These are phyloP conservation scores for Suillus clintonianus DNA, from an alignment of 768 basidiomycete species.

Conservation along the genomic window DNA sequence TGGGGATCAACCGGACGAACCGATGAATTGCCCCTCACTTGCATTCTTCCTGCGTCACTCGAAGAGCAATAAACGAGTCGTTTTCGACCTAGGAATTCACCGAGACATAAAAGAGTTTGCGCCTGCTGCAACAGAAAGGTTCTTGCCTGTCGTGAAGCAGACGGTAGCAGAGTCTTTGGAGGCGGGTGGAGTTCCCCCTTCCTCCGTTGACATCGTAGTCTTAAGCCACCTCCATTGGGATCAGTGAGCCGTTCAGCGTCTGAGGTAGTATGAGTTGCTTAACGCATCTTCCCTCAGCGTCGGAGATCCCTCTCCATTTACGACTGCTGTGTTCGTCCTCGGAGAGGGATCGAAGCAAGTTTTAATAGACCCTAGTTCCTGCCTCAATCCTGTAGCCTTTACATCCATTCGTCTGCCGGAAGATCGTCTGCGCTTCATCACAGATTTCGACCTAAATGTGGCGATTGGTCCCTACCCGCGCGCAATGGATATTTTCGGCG, in stretches of 20 bases:
- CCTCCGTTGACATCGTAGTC: conserved; percentile 43
- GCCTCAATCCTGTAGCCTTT: conserved; percentile 37
- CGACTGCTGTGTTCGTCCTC: conserved; percentile 44
- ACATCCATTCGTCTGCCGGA: conserved; percentile 32
- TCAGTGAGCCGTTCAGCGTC: conserved; percentile 39
- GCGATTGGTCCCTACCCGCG: conserved; percentile 50
- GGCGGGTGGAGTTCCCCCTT: conserved; percentile 45
- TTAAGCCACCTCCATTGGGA: conserved; percentile 57
- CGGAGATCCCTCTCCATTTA: conserved; percentile 45
- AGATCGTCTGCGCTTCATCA: conserved; percentile 37
- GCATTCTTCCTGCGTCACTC: conserved; percentile 56
- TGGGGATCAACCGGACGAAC: conserved; percentile 30
- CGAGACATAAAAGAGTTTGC: conserved; percentile 47
- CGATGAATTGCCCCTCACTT: conserved; percentile 43
- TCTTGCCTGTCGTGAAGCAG: conserved; percentile 23
- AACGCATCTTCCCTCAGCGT: conserved; percentile 44
- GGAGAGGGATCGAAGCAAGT: conserved; percentile 37
- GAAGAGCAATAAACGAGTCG: conserved; percentile 35
- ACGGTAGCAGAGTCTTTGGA: conserved; percentile 43
- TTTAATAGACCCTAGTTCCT: conserved; percentile 38
- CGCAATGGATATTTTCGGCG: conserved; percentile 52
- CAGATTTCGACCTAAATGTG: conserved; percentile 28
- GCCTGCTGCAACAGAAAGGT: conserved; percentile 24
- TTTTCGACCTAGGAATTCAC: conserved; percentile 63
- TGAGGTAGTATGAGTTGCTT: conserved; percentile 43